These are phyloP conservation scores for Moesziomyces sp. DNA, from an alignment of 1,284 basidiomycete genomes.

Conservation along the genomic window DNA sequence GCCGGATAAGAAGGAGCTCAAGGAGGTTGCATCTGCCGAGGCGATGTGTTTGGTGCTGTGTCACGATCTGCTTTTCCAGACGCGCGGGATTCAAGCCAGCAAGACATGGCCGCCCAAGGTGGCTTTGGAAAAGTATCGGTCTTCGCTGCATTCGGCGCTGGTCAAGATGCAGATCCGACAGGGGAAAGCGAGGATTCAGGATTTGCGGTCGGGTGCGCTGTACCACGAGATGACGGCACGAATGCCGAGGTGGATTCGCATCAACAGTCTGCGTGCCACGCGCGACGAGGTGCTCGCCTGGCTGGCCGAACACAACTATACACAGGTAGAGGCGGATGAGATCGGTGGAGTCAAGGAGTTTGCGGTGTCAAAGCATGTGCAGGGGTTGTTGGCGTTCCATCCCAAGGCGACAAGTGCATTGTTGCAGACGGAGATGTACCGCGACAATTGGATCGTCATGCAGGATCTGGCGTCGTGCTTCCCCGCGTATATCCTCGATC, in stretches of 20 bases:
- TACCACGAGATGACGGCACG: constrained; percentile 44
- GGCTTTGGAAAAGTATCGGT: constrained; percentile 76
- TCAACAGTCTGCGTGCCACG: constrained; percentile 48
- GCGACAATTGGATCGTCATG: constrained; percentile 82
- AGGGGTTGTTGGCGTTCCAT: constrained; percentile 82
- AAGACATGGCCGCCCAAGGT: constrained; percentile 59
- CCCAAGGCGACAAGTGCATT: constrained; percentile 68
- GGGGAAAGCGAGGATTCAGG: constrained; percentile 48
- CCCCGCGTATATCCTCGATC: constrained; percentile 78
- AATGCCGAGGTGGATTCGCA: constrained; percentile 63
- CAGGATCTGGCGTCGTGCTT: constrained; percentile 99
- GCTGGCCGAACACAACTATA: constrained; percentile 70
- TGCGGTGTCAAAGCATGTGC: constrained; percentile 74
- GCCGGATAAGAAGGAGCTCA: background rate
- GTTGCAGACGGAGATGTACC: constrained; percentile 71
- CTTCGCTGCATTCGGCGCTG: constrained; percentile 85
- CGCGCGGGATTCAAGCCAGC: constrained; percentile 56
- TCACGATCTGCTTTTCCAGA: constrained; percentile 60
- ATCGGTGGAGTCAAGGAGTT: constrained; percentile 52
- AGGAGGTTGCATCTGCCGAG: constrained; percentile 19
- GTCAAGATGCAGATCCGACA: constrained; percentile 79
- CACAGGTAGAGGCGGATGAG: constrained; percentile 21
- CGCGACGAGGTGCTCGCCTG: constrained; percentile 72
- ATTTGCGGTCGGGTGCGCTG: constrained; percentile 54
- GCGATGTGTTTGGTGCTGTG: constrained; percentile 58